Conservation (phyloP, 495 filamentous ascomycete genomes). For the Trichocladium antarcticum region DNA sequence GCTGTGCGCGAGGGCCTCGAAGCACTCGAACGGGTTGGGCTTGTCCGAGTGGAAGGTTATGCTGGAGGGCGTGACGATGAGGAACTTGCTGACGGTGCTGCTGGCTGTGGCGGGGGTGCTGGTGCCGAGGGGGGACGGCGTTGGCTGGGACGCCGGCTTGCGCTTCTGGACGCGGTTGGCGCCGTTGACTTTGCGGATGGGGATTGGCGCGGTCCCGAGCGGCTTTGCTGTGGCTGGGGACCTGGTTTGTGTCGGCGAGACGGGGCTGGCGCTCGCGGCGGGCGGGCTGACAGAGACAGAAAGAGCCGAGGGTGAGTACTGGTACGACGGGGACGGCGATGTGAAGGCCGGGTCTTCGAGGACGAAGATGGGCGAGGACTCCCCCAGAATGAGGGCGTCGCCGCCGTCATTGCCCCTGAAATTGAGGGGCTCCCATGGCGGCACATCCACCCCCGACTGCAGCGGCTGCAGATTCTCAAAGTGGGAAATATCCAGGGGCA, state of each 20-base stretch:
- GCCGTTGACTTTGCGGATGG: constrained; percentile 28
- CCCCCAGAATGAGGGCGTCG: not conserved
- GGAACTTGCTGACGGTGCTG: constrained; percentile 28
- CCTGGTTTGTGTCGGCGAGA: constrained; percentile 25
- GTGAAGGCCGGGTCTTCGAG: constrained; percentile 27
- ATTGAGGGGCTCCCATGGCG: constrained; percentile 32
- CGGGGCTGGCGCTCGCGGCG: constrained; percentile 22
- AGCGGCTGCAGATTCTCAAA: constrained; percentile 26
- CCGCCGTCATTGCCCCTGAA: constrained; percentile 16
- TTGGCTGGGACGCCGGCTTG: not conserved
- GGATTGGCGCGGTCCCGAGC: too few relatives aligned
- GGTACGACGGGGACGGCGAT: constrained; percentile 24
- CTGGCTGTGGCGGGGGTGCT: not conserved
- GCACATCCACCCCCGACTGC: constrained; percentile 23
- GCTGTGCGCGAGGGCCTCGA: constrained; percentile 26
- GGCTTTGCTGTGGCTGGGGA: constrained; percentile 16
- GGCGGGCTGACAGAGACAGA: constrained; percentile 18
- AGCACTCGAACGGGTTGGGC: constrained; percentile 38
- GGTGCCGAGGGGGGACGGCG: not conserved
- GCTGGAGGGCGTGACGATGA: constrained; percentile 38
- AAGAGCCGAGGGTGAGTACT: constrained; percentile 13
- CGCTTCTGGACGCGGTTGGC: constrained; percentile 27
- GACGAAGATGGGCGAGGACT: constrained; percentile 24
- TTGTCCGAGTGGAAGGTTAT: constrained; percentile 16
- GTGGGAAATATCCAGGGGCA: constrained; percentile 9